These are phyloP conservation scores for Pueraria montana DNA, from an alignment of 306 rosid species.

Conservation along the genomic window DNA sequence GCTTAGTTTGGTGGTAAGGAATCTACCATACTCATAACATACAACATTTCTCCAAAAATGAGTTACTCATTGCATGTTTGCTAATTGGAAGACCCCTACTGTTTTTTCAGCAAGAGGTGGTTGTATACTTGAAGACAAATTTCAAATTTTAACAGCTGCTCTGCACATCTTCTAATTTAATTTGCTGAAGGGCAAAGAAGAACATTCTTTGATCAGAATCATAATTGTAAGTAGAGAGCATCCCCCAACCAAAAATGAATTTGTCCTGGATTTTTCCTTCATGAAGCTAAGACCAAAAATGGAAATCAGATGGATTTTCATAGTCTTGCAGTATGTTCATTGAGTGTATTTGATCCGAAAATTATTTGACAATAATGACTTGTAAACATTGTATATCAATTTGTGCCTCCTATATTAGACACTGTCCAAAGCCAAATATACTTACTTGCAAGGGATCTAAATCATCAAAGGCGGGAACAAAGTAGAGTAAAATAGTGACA, in stretches of 20 bases:
- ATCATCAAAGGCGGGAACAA: slow-evolving; percentile 7
- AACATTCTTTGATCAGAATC: slow-evolving; percentile 34
- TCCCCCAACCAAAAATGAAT: not conserved
- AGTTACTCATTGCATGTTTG: not conserved
- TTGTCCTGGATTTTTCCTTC: slow-evolving; percentile 13
- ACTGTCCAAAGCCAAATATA: not conserved
- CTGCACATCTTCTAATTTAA: slow-evolving; percentile 35
- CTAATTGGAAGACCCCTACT: slow-evolving; percentile 7
- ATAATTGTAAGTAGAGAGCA: slow-evolving; percentile 43
- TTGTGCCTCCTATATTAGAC: slow-evolving; percentile 8
- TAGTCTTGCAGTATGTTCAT: slow-evolving; percentile 9
- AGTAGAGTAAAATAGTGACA: slow-evolving; percentile 1
- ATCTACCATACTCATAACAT: slow-evolving; percentile 1
- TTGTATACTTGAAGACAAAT: slow-evolving; percentile 75
- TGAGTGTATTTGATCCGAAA: not conserved
- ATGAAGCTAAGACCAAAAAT: not conserved
- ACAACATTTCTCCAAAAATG: not conserved
- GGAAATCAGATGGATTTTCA: slow-evolving; percentile 31
- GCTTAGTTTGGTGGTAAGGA: slow-evolving; percentile 80
- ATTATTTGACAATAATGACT: slow-evolving; percentile 13
- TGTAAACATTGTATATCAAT: slow-evolving; percentile 12
- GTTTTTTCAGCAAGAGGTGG: slow-evolving; percentile 81
- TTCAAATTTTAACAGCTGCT: slow-evolving; percentile 69
- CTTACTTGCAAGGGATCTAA: not conserved
- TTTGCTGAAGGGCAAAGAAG: slow-evolving; percentile 19